Evolutionary conservation across 805 yeast genomes (phyloP), one percentile per base, ranked within the genome.

Genomic region (Candida odintsovae): DNA sequence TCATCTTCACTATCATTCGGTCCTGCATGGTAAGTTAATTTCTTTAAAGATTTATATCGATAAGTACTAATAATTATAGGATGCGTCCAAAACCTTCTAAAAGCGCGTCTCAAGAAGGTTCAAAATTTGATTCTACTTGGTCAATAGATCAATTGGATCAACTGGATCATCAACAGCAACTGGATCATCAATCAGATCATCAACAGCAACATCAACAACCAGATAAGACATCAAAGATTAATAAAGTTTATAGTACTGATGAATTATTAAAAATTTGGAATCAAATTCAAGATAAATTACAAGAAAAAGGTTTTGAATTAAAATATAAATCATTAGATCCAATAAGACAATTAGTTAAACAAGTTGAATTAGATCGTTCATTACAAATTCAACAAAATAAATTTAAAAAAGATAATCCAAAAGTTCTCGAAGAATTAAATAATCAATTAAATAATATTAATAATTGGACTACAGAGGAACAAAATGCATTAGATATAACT

Each of bases 201-300:
- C 42, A 19, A 21, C 31, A 29, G 31, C 40, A 25, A 31, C 36
- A 16, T 19, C n/a, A n/a, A n/a, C n/a, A n/a, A n/a, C n/a, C n/a
- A n/a, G n/a, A n/a, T n/a, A n/a, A n/a, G n/a, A n/a, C n/a, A n/a
- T n/a, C n/a, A n/a, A 62, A 62, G 22, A 69, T 65, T 15, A 70
- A 80, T 29, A 64, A 65, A 47, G 63, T 64, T 23, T 80, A 81
- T 54, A 56, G 77, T 7, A 65, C 78, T 61, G 70, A 72, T 25
- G 80, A 81, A 53, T 71, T 82, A 52, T 70, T 81, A 49, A 65
- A 71, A 20, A 72, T 80, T 12, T 81, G 82, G 75, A 61, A 68
- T 19, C 64, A 70, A 63, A 58, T 67, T 29, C 55, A 58, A 8
- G 53, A 60, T 28, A 61, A 66, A 38, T 58, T 61, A 29, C 60